Conservation (phyloP, 2,329 filamentous ascomycete species). For the Orbilia oligospora region DNA sequence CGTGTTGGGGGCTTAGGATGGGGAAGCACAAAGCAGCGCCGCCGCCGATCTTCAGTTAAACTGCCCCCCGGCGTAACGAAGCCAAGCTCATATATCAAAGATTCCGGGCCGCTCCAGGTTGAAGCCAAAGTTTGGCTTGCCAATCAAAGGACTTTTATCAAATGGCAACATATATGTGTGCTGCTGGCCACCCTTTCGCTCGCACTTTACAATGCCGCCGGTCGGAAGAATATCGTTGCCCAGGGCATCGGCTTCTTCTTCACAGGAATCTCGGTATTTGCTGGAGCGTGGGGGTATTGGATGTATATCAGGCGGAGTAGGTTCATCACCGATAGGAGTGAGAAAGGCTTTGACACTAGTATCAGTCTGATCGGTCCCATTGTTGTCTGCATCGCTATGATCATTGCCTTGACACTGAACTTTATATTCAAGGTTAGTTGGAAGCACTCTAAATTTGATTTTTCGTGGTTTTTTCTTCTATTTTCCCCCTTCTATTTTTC, state of each 20-base stretch:
- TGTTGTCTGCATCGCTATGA: conserved; percentile 83
- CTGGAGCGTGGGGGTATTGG: conserved; percentile 87
- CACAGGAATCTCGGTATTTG: conserved; percentile 83
- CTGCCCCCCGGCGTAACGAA: conserved; percentile 90
- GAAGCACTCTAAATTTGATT: too few relatives aligned
- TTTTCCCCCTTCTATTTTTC: neutral
- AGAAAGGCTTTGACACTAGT: conserved; percentile 88
- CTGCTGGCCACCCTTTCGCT: conserved; percentile 87
- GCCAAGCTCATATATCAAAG: conserved; percentile 91
- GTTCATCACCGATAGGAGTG: conserved; percentile 87
- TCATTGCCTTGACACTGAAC: conserved; percentile 84
- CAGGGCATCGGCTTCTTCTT: conserved; percentile 86
- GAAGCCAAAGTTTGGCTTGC: conserved; percentile 99
- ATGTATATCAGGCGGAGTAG: conserved; percentile 82
- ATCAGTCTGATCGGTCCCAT: conserved; percentile 79
- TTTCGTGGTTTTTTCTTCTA: too few relatives aligned
- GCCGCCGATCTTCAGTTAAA: conserved; percentile 49
- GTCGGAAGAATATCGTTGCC: conserved; percentile 79
- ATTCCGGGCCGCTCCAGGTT: conserved; percentile 89
- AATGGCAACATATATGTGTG: conserved; percentile 96
- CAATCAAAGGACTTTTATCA: conserved; percentile 97
- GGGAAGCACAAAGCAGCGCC: conserved; percentile 73
- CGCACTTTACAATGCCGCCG: conserved; percentile 89
- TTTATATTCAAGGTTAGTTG: conserved; percentile 84
- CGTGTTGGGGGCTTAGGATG: conserved; percentile 81